Base-by-base conservation (phyloP, 2,329 filamentous ascomycete species). In the Fusarium sp. region DNA sequence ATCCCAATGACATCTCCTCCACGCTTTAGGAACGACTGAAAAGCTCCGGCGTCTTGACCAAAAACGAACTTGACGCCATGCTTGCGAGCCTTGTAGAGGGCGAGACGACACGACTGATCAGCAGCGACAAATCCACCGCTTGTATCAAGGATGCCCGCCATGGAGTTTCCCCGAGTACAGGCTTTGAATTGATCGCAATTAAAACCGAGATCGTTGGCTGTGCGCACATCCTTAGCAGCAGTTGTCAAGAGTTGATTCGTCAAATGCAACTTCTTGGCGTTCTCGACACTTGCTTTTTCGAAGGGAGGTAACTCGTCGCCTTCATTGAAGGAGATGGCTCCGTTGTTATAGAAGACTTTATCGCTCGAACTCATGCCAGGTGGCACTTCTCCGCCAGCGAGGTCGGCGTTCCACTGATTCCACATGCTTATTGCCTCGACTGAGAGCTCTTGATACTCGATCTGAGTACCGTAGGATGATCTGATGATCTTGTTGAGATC, bases 361-460 rank as follows among this genome's bases (percentile, higher is more conserved):
- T 86, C 83, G 1, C 71, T 44, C 5, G 68, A 74, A 18, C 70
- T 82, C 76, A 86, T 78, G 1, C 84, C 84, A 0, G 79, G 79
- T 1, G 84, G 84, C 1, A 83, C 69, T 6, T 72, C 77, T 10
- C 78, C 78, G 3, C 62, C 70, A 8, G 72, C 77, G 2, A 86
- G 68, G 57, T 85, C 81, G 13, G 71, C 71, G 64, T 88, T 88
- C 86, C 86, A 88, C 4, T 70, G 66, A 8, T 83, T 79, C 85
- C 85, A 88, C 2, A 76, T 74, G 8, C 73, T 59, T 14, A 85
- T 79, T 1, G 86, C 83, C 52, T 87, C 84, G 18, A 81, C 70
- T 1, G 85, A 81, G 12, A 88, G 80, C 8, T 82, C 78, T 68
- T 87, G 85, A 66, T 88, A 88, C 64, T 84, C 83, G 3, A 80